Percentiles rank a stretch among this genome's conserved stretches.
phyloP scores from a whole-genome alignment of 2,329 filamentous ascomycete species.

The Tetracladium maxilliforme region DNA sequence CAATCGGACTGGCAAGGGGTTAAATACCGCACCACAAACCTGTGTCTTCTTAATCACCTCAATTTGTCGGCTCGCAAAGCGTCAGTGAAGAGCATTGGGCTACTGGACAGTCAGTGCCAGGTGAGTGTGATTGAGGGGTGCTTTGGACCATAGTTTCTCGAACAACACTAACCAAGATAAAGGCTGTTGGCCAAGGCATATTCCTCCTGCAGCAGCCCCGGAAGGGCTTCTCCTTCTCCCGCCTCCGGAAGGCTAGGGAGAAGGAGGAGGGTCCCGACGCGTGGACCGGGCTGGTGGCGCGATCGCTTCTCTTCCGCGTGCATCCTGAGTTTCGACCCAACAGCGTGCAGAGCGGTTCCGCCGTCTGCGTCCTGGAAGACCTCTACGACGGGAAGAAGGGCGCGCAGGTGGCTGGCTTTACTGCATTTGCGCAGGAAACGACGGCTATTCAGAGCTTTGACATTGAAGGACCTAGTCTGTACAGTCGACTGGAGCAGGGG shows the following conservation, averaged over 20 bases:
- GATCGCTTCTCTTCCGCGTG: slow-evolving; percentile 2
- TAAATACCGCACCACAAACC: too few relatives aligned
- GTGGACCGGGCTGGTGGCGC: slow-evolving; percentile 2
- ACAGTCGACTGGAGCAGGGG: slow-evolving; percentile 2
- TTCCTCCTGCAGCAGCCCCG: slow-evolving; percentile 1
- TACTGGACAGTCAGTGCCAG: too few relatives aligned
- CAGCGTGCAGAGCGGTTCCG: slow-evolving; percentile 2
- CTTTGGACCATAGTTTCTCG: too few relatives aligned
- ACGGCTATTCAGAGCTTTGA: slow-evolving; percentile 2
- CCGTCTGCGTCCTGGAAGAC: slow-evolving; percentile 1
- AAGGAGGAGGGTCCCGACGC: slow-evolving; percentile 1
- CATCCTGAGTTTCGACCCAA: slow-evolving; percentile 1
- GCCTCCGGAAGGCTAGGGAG: neutral
- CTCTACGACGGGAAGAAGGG: slow-evolving; percentile 1
- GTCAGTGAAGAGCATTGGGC: too few relatives aligned
- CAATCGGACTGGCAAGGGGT: slow-evolving; percentile 2
- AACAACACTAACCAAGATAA: neutral
- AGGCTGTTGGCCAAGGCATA: slow-evolving; percentile 2
- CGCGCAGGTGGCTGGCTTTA: slow-evolving; percentile 1
- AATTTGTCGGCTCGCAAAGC: too few relatives aligned
- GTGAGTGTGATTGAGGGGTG: too few relatives aligned
- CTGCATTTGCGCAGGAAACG: slow-evolving; percentile 3
- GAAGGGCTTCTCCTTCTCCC: too few relatives aligned
- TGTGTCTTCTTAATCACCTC: too few relatives aligned
- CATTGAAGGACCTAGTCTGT: slow-evolving; percentile 2